Evolutionary conservation across 768 basidiomycete species (phyloP).

Genomic region (Xerocomellus amylosporus): DNA sequence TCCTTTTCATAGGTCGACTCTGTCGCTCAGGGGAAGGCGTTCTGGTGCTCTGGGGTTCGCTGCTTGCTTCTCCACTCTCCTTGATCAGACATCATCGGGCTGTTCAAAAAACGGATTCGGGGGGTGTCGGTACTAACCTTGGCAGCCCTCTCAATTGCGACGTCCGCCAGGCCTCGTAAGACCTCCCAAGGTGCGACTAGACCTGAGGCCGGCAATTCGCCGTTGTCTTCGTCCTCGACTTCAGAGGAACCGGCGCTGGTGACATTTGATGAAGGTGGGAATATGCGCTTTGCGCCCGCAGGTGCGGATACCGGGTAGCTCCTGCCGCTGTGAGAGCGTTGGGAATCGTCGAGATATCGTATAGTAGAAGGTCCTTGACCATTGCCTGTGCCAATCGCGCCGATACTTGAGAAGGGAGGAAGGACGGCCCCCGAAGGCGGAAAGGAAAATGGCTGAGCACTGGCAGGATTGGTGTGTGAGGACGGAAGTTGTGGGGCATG

Average conservation of each 20-base stretch:
- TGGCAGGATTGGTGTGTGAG: constrained; percentile 40
- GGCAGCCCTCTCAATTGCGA: constrained; percentile 73
- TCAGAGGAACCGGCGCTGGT: constrained; percentile 83
- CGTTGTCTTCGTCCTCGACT: constrained; percentile 77
- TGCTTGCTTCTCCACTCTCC: constrained; percentile 71
- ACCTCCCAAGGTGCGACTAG: constrained; percentile 88
- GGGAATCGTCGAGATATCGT: constrained; percentile 50
- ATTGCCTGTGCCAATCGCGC: constrained; percentile 46
- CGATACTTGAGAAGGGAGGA: constrained; percentile 71
- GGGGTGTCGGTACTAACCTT: constrained; percentile 46
- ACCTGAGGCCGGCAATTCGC: constrained; percentile 76
- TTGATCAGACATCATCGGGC: constrained; percentile 29
- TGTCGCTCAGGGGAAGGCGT: constrained; percentile 72
- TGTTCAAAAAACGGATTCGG: constrained; percentile 1
- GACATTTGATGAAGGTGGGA: constrained; percentile 60
- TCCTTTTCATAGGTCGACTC: constrained; percentile 64
- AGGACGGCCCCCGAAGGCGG: constrained; percentile 49
- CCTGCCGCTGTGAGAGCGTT: constrained; percentile 28
- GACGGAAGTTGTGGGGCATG: constrained; percentile 44
- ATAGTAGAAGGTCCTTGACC: constrained; percentile 53
- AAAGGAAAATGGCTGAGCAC: constrained; percentile 32
- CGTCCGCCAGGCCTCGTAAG: constrained; percentile 74
- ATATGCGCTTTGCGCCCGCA: constrained; percentile 56
- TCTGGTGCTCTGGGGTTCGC: constrained; percentile 73
- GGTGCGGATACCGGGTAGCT: constrained; percentile 31